A percentile compares a stretch with the other conserved stretches of the same genome.
Evolutionary conservation across 2,329 filamentous ascomycete species (phyloP).

Genomic region (Pseudogymnoascus sp.): DNA sequence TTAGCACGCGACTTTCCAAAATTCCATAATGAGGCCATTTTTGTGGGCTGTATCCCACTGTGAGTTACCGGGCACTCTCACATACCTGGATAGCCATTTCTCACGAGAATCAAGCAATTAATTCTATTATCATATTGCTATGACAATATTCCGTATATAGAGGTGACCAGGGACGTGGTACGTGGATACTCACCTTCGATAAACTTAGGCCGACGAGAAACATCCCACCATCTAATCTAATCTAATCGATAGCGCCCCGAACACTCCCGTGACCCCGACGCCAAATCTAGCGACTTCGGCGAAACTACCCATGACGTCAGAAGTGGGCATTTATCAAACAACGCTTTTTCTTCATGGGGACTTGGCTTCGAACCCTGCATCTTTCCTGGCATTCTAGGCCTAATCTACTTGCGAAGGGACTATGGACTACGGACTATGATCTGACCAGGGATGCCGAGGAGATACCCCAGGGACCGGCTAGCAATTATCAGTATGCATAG

Average conservation of each 20-base stretch:
- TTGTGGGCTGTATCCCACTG: background rate
- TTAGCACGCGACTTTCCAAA: constrained; percentile 1
- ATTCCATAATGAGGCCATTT: background rate
- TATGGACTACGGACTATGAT: background rate
- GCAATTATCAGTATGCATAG: background rate
- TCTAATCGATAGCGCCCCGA: background rate
- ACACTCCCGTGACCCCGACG: background rate
- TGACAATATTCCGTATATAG: background rate
- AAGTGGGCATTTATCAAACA: background rate
- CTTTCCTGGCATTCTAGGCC: background rate
- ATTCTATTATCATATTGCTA: background rate
- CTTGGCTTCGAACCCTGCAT: background rate
- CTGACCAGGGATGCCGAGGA: background rate
- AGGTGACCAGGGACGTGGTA: background rate
- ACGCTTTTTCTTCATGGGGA: background rate
- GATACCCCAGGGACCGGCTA: background rate
- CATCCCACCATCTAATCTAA: constrained; percentile 1
- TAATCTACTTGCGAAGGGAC: background rate
- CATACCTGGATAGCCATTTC: constrained; percentile 3
- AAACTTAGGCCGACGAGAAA: background rate
- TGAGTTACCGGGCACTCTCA: background rate
- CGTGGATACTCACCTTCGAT: constrained; percentile 1
- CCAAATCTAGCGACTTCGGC: background rate
- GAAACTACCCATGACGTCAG: background rate
- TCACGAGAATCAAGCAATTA: background rate